Evolutionary conservation across 148 eudicot genomes (phyloP), one percentile per base, ranked within the genome.

Genomic region (Dianthus caryophyllus): DNA sequence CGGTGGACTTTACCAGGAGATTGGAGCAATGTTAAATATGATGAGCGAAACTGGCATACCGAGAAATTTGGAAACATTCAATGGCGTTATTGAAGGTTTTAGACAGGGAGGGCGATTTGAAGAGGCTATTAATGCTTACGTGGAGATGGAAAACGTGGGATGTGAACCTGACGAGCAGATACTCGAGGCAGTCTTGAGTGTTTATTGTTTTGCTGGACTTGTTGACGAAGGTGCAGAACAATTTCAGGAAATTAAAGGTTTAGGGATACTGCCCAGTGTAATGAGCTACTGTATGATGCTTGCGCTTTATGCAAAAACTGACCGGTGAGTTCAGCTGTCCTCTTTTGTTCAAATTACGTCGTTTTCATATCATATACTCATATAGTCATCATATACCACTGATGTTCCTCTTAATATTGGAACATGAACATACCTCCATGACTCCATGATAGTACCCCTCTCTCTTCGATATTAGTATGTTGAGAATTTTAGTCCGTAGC

Each of bases 251-350:
- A 93, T 93, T 27, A 87, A 85, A 82, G 88, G 79, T 57, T 76
- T 81, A 68, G 98, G 91, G 41, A 76, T 85, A 64, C 82, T 85
- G 56, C 98, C 98, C 6, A 89, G 88, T 74, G 84, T 90, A 26
- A 93, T 89, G 88, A 83, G 95, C 74, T 93, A 93, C 70, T 93
- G 94, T 69, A 93, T 93, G 98, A 87, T 93, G 96, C 81, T 93
- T 73, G 89, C 94, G 43, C 85, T 86, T 68, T 89, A 85, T 73
- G 98, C 91, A 24, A 93, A 83, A 73, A 68, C 74, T 64, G 89
- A 85, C 82, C 87, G 98, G 98, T 92, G 58, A 69, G 82, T 43
- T 59, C 69, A 70, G 24, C 67, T 50, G 11, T 18, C 62, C n/a
- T 49, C 21, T 39, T 33, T 20, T 46, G 22, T 65, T 54, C 9